phyloP scores from a whole-genome alignment of 345 rosid genomes.

The Microcos paniculata region DNA sequence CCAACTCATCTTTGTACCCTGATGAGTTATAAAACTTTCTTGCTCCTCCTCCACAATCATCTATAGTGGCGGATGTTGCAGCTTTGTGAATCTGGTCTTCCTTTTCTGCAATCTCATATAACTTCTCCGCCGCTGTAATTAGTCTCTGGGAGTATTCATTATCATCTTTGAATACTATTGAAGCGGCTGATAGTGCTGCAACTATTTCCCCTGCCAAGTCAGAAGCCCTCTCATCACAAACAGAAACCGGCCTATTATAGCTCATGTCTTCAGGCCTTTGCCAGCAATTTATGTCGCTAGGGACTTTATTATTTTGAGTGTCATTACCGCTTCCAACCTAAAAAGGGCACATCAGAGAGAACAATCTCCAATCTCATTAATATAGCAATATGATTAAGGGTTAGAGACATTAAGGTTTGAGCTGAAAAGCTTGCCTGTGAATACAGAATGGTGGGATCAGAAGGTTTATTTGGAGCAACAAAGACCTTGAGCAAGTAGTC shows the following conservation, averaged over 20 bases:
- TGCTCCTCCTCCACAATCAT: slow-evolving; percentile 49
- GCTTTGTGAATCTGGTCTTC: slow-evolving; percentile 22
- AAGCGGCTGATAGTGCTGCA: slow-evolving; percentile 60
- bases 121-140: slow-evolving; percentile 31
- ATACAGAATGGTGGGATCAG: slow-evolving; percentile 29
- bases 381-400: background rate
- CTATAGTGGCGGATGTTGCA: slow-evolving; percentile 31
- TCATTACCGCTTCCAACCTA: slow-evolving; percentile 52
- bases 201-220: slow-evolving; percentile 58
- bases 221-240: slow-evolving; percentile 40
- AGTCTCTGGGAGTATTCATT: slow-evolving; percentile 31
- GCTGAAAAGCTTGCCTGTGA: slow-evolving; percentile 56
- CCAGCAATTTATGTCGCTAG: slow-evolving; percentile 56
- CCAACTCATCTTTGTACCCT: slow-evolving; percentile 49
- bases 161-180: slow-evolving; percentile 52
- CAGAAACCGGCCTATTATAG: slow-evolving; percentile 43
- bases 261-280: slow-evolving; percentile 68
- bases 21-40: slow-evolving; percentile 47
- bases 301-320: slow-evolving; percentile 10
- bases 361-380: background rate
- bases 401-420: background rate
- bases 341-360: background rate
- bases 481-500: slow-evolving; percentile 58
- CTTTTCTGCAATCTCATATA: slow-evolving; percentile 32
- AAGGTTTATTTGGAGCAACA: slow-evolving; percentile 31